phyloP scores from a whole-genome alignment of 805 yeast genomes.

The Wickerhamiella sorbophila region DNA sequence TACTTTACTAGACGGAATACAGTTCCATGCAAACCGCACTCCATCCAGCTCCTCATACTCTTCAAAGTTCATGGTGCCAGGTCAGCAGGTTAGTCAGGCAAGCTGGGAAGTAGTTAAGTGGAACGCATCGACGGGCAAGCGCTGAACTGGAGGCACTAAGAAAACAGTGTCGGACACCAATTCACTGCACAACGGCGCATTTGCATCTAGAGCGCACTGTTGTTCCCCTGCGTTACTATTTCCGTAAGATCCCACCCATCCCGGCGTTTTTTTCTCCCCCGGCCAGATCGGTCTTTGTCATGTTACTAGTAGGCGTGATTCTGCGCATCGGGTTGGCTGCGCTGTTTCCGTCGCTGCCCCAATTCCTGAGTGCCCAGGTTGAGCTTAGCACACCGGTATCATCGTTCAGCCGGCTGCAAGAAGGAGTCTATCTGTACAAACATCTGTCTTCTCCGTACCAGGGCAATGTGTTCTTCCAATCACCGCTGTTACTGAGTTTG shows the following conservation, averaged over 20 bases:
- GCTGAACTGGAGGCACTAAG: too few species aligned
- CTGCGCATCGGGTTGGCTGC: slow-evolving; percentile 16
- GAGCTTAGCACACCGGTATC: slow-evolving; percentile 62
- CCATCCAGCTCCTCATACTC: slow-evolving; percentile 49
- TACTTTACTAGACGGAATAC: slow-evolving; percentile 74
- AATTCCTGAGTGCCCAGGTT: slow-evolving; percentile 35
- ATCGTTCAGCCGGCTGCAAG: slow-evolving; percentile 46
- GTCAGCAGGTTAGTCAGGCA: slow-evolving; percentile 1
- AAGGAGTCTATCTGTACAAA: slow-evolving; percentile 48
- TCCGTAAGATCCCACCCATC: too few species aligned
- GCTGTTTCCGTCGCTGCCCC: slow-evolving; percentile 18
- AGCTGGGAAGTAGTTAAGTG: too few species aligned
- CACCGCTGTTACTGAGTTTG: slow-evolving; percentile 53
- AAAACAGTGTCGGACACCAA: too few species aligned
- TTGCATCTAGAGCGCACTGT: too few species aligned
- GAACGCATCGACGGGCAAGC: too few species aligned
- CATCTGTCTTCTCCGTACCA: slow-evolving; percentile 52
- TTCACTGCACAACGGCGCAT: too few species aligned
- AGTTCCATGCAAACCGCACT: slow-evolving; percentile 67
- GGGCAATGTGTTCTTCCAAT: slow-evolving; percentile 79
- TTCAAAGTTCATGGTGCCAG: slow-evolving; percentile 34
- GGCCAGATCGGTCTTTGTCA: too few species aligned
- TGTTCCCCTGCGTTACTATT: too few species aligned
- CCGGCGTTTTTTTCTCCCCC: too few species aligned
- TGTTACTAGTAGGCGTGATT: slow-evolving; percentile 11